Base-by-base conservation (phyloP, 495 filamentous ascomycete genomes). In the Viridothelium virens region DNA sequence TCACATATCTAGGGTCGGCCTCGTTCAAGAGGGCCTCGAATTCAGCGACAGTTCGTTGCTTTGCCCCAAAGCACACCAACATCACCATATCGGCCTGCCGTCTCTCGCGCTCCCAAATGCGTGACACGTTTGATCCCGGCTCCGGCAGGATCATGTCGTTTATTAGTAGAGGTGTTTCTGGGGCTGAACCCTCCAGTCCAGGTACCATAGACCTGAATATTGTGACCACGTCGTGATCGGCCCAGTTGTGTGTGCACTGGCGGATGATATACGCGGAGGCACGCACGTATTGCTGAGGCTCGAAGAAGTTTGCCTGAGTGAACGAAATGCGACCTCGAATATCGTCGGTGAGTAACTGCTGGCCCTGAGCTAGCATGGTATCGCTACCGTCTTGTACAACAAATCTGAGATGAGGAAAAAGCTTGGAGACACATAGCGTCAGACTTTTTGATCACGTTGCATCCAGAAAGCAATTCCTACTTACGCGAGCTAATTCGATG, bases 71-170 rank as follows among this genome's bases (percentile, higher is more conserved):
- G 25, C 65, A 44, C 1, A 70, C 59, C 34, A 75, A 62, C 76
- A 78, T 76, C 37, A 65, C 31, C 36, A 78, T 70, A 65, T 78
- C 76, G 0, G 71, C 36, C 63, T 53, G 48, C 5, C 48, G 9
- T 53, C 11, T 5, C 11, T 16, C 9, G 16, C n/a, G 48, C 9
- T 53, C 48, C n/a, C 18, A 5, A 53, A 16, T 5, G 10, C n/a
- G 9, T 5, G 48, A 5, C 10, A 14, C 5, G 0, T 39, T 48
- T 25, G 25, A 25, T 31, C n/a, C 69, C 34, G 0, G 67, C 56
- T 72, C 68, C 1, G 75, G 75, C 34, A 75, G 2, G 1, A 78
- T 63, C 2, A 68, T 70, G 10, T 78, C 76, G 64, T 78, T 78
- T 36, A 78, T 74, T 0, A 78, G 68, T 0, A 78, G 39, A 2